phyloP scores from a whole-genome alignment of 2,329 filamentous ascomycete species.

The Colletotrichum orbiculare region DNA sequence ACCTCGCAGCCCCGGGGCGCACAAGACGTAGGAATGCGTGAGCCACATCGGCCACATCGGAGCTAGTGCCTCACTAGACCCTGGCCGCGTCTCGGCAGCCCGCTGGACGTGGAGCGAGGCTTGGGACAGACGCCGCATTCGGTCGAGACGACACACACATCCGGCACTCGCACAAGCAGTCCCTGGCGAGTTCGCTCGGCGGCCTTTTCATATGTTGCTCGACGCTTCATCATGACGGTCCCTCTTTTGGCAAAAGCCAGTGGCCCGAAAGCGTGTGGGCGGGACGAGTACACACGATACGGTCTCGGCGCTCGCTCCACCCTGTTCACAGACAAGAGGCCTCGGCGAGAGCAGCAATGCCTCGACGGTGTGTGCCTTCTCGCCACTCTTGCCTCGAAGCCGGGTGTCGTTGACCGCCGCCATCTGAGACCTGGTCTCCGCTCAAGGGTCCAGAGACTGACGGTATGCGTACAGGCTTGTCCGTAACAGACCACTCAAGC shows the following conservation, averaged over 20 bases:
- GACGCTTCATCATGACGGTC: no score
- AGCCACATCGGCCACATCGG: slow-evolving; percentile 6
- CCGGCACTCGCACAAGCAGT: neutral
- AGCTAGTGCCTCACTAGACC: neutral
- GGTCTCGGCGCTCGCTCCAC: no score
- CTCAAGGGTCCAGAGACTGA: neutral
- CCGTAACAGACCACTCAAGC: no score
- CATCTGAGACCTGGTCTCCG: slow-evolving; percentile 4
- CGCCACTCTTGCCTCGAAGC: neutral
- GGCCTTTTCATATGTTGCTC: no score
- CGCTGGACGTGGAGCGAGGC: neutral
- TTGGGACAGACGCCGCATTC: slow-evolving; percentile 15
- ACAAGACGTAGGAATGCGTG: neutral
- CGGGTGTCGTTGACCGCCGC: neutral
- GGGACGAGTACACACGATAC: no score
- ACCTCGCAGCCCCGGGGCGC: neutral
- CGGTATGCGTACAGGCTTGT: no score
- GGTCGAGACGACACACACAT: neutral
- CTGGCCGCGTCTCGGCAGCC: neutral
- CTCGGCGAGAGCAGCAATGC: neutral
- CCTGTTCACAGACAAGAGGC: neutral
- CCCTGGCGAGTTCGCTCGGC: neutral
- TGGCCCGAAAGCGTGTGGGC: no score
- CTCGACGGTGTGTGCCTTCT: slow-evolving; percentile 5
- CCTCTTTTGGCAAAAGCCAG: no score